phyloP scores from a whole-genome alignment of 2,329 filamentous ascomycete species.

The Aspergillus unguis region DNA sequence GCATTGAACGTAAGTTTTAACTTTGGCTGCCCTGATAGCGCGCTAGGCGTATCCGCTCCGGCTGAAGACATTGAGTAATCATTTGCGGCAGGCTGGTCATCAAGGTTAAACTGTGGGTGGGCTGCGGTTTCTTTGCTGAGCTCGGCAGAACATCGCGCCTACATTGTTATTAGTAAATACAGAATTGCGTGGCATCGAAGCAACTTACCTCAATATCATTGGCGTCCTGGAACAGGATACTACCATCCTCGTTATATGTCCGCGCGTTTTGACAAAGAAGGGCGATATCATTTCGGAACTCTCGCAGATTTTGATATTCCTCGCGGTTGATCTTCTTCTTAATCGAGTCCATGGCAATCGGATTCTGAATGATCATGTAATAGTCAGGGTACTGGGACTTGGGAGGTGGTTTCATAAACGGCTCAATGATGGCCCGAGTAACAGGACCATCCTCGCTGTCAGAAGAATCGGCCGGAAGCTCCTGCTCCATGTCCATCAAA shows the following conservation, averaged over 20 bases:
- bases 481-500: constrained; percentile 80
- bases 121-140: constrained; percentile 53
- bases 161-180: constrained; percentile 6
- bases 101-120: constrained; percentile 58
- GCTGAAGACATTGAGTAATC: constrained; percentile 49
- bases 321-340: constrained; percentile 93
- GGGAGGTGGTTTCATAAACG: constrained; percentile 86
- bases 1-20: constrained; percentile 64
- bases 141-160: constrained; percentile 52
- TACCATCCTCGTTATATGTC: constrained; percentile 95
- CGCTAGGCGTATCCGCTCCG: constrained; percentile 59
- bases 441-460: constrained; percentile 52
- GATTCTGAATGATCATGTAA: constrained; percentile 85
- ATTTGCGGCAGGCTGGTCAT: constrained; percentile 50
- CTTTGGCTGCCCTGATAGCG: constrained; percentile 57
- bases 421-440: constrained; percentile 82
- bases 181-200: background rate
- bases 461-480: constrained; percentile 54
- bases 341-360: constrained; percentile 95
- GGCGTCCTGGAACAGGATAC: constrained; percentile 86
- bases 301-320: constrained; percentile 77
- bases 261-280: constrained; percentile 86
- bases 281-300: constrained; percentile 77
- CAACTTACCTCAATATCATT: constrained; percentile 81
- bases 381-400: constrained; percentile 92